These are phyloP conservation scores for Aspergillus awamori DNA, from an alignment of 2,329 filamentous ascomycete genomes.

Conservation along the genomic window DNA sequence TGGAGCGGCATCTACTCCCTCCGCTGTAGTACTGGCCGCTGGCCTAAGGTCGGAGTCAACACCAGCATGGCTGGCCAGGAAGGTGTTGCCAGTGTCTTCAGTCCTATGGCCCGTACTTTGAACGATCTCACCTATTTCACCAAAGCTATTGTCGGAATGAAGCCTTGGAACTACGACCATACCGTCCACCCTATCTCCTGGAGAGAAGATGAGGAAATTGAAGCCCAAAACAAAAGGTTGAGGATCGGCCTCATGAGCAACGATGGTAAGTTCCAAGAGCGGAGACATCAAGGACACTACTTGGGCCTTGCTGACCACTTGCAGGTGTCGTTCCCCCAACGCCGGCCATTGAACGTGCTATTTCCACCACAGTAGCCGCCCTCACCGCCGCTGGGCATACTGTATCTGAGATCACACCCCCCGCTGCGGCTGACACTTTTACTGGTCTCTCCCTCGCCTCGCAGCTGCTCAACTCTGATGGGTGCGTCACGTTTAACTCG, in stretches of 20 bases:
- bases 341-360: slow-evolving; percentile 77
- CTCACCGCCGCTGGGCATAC: slow-evolving; percentile 74
- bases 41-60: slow-evolving; percentile 80
- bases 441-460: slow-evolving; percentile 76
- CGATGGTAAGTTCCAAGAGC: slow-evolving; percentile 56
- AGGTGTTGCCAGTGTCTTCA: slow-evolving; percentile 84
- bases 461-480: slow-evolving; percentile 81
- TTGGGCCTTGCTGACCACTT: slow-evolving; percentile 16
- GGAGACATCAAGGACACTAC: not conserved
- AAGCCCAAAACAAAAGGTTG: slow-evolving; percentile 65
- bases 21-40: slow-evolving; percentile 83
- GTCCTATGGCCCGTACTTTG: slow-evolving; percentile 86
- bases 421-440: slow-evolving; percentile 73
- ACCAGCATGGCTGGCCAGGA: slow-evolving; percentile 94
- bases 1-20: slow-evolving; percentile 88
- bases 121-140: slow-evolving; percentile 85
- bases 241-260: slow-evolving; percentile 76
- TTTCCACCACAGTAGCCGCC: slow-evolving; percentile 71
- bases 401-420: slow-evolving; percentile 66
- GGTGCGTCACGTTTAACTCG: slow-evolving; percentile 75
- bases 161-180: slow-evolving; percentile 87
- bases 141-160: slow-evolving; percentile 73
- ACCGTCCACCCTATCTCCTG: slow-evolving; percentile 83
- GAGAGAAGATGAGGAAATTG: slow-evolving; percentile 64
- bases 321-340: slow-evolving; percentile 77